Evolutionary conservation across 768 basidiomycete genomes (phyloP), one percentile per base, ranked within the genome.

Genomic region (Calvatia gigantea): DNA sequence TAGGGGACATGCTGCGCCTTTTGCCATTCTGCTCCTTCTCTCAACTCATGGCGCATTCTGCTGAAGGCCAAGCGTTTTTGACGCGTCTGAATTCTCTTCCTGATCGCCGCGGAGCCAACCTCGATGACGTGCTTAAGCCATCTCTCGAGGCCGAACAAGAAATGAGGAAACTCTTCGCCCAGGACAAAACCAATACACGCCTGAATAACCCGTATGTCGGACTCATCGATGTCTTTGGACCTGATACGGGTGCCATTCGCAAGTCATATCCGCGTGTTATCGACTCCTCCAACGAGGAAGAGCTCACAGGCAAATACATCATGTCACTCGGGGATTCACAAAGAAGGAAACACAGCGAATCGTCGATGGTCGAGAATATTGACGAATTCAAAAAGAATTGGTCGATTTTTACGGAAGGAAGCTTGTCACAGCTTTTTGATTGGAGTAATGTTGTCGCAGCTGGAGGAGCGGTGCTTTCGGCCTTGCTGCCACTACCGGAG

Each of bases 391-490:
- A 78, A 69, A 78, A 76, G 69, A 84, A 83, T 61, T 87, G 84
- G 84, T 54, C 75, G 9, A 71, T 85, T 37, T 87, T 87, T 66
- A 79, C 78, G 11, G 84, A 87, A 61, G 80, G 80, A 2, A 81
- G 82, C 3, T 70, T 86, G 9, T 81, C 80, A 6, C 82, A 85
- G 61, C 69, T 85, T 15, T 23, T 71, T 35, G 78, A 84, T 60
- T 86, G 84, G 83, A 82, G 73, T 67, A 84, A 85, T 60, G 80
- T 86, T 56, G 71, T 85, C 15, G 83, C 77, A 31, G 83, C 83
- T 41, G 84, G 85, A 15, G 84, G 85, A 11, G 70, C 81, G 1
- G 80, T 87, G 19, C 75, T 82, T 32, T 84, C 83, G 2, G 83
- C 82, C 55, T 68, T 86, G 54, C 62, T 72, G 4, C 83, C 84